Percentiles rank a stretch among this genome's conserved stretches.
phyloP scores from a whole-genome alignment of 257 asterid species.

The Solanum verrucosum region DNA sequence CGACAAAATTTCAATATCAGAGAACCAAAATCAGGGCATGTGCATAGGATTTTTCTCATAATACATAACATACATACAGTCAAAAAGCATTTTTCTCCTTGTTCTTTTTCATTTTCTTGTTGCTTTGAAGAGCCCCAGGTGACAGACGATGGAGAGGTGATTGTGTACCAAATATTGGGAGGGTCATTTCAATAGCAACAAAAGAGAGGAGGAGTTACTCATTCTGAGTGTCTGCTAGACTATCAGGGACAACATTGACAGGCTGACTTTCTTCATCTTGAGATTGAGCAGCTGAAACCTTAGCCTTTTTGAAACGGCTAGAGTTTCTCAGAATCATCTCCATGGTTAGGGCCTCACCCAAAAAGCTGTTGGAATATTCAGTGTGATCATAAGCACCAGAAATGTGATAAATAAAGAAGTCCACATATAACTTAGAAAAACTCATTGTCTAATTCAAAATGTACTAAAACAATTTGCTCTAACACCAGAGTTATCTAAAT shows the following conservation, averaged over 20 bases:
- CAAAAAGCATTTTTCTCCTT: background rate
- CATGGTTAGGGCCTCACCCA: slow-evolving; percentile 25
- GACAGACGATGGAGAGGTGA: background rate
- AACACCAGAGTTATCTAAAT: background rate
- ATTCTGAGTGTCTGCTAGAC: slow-evolving; percentile 10
- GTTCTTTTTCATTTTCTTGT: background rate
- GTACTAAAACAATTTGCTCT: background rate
- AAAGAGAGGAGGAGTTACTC: background rate
- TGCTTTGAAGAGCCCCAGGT: background rate
- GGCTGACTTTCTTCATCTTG: slow-evolving; percentile 31
- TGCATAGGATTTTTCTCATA: background rate
- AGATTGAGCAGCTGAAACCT: slow-evolving; percentile 40
- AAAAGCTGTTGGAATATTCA: slow-evolving; percentile 25
- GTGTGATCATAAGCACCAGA: background rate
- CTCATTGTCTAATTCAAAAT: background rate
- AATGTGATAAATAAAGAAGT: background rate
- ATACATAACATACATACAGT: background rate
- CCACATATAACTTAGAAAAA: background rate
- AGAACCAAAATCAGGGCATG: background rate
- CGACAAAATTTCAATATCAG: background rate
- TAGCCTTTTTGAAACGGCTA: slow-evolving; percentile 58
- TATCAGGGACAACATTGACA: slow-evolving; percentile 42
- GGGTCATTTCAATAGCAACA: background rate
- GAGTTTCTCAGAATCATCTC: slow-evolving; percentile 61
- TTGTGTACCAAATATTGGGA: background rate